Conservation (phyloP, 305 asterid genomes). For the Withania somnifera region DNA sequence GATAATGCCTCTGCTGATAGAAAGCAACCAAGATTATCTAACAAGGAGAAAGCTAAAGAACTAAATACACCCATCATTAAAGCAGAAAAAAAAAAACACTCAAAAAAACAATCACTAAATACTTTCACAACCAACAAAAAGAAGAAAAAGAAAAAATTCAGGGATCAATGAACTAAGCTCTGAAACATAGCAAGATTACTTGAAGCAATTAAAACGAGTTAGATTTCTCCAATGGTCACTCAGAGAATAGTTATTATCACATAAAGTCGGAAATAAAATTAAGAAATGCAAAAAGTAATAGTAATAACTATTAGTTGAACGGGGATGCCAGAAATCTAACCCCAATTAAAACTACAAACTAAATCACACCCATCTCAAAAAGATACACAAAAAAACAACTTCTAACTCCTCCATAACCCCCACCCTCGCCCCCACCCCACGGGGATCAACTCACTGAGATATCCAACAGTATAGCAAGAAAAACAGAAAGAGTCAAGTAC, state of each 20-base stretch:
- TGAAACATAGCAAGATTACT: not conserved
- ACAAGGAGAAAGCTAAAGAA: not conserved
- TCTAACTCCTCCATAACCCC: not conserved
- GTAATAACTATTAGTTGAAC: too few species aligned
- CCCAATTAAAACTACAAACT: too few species aligned
- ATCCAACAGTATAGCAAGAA: not conserved
- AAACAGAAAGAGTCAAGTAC: slow-evolving; percentile 18
- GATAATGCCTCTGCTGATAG: not conserved
- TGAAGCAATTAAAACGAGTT: not conserved
- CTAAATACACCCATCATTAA: not conserved
- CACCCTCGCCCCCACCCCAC: not conserved
- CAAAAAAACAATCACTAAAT: too few species aligned
- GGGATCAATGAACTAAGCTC: not conserved
- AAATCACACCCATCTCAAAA: not conserved
- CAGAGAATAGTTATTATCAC: too few species aligned
- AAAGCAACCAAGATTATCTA: not conserved
- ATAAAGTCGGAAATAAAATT: too few species aligned
- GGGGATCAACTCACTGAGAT: not conserved
- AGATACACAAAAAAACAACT: not conserved
- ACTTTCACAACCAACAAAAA: too few species aligned
- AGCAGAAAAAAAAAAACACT: too few species aligned
- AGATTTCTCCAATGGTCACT: too few species aligned
- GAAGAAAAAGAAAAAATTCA: not conserved
- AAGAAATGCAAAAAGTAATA: too few species aligned
- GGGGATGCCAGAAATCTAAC: too few species aligned